These are phyloP conservation scores for Termitomyces sp. DNA, from an alignment of 768 basidiomycete genomes.

Conservation along the genomic window DNA sequence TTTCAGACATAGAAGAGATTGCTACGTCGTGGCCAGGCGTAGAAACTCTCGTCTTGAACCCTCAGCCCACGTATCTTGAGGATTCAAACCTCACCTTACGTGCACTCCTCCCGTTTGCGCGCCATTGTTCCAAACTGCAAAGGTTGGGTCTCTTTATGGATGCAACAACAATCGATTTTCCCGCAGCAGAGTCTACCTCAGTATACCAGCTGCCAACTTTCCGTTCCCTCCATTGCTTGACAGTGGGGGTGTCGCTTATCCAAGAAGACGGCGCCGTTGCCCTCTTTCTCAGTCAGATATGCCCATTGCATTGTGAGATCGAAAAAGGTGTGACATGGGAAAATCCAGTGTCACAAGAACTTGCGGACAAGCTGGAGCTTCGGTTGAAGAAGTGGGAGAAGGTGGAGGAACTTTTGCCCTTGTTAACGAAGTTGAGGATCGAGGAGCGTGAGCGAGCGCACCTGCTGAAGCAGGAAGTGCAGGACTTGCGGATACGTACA, in stretches of 20 bases:
- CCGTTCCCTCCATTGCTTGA: conserved; percentile 32
- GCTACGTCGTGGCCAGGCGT: conserved; percentile 44
- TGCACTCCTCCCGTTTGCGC: conserved; percentile 39
- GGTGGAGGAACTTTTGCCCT: conserved; percentile 35
- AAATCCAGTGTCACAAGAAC: conserved; percentile 8
- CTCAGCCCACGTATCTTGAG: conserved; percentile 36
- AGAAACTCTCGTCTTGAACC: conserved; percentile 42
- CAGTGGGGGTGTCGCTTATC: conserved; percentile 50
- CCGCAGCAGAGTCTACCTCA: conserved; percentile 12
- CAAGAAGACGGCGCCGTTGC: conserved; percentile 40
- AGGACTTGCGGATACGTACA: conserved; percentile 47
- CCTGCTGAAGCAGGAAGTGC: conserved; percentile 41
- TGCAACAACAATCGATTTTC: conserved; percentile 26
- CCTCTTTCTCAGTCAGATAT: conserved; percentile 51
- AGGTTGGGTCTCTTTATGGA: conserved; percentile 42
- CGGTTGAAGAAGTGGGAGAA: conserved; percentile 37
- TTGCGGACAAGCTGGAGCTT: conserved; percentile 15
- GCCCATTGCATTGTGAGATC: conserved; percentile 39
- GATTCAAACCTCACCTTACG: conserved; percentile 32
- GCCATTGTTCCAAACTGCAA: conserved; percentile 35
- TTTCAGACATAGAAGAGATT: conserved; percentile 42
- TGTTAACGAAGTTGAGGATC: conserved; percentile 48
- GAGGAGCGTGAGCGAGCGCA: conserved; percentile 32
- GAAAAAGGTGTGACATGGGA: conserved; percentile 52
- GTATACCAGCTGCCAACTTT: conserved; percentile 25